Conservation (phyloP, 2,329 filamentous ascomycete species). For the Colletotrichum sp. region DNA sequence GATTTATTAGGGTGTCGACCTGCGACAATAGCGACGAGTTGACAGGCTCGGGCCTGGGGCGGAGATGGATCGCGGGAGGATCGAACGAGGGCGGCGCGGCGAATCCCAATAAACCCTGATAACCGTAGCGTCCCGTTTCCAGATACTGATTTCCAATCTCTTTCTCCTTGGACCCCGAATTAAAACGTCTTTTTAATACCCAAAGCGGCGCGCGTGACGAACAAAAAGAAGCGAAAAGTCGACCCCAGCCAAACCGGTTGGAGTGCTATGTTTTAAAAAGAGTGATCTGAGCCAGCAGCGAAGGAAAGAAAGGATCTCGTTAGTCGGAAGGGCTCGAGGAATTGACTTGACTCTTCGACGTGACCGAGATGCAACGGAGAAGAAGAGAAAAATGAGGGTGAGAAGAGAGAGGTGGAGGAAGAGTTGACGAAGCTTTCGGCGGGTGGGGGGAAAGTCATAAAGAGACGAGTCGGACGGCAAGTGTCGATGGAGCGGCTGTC, state of each 20-base stretch:
- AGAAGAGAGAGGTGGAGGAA: constrained; percentile 26
- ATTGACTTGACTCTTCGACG: constrained; percentile 48
- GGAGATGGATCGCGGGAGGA: background rate
- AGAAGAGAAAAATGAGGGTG: constrained; percentile 36
- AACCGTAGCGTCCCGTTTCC: background rate
- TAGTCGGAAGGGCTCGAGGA: constrained; percentile 37
- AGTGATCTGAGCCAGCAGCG: constrained; percentile 67
- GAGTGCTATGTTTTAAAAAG: constrained; percentile 29
- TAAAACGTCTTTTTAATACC: constrained; percentile 17
- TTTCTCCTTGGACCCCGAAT: constrained; percentile 11
- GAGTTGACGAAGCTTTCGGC: constrained; percentile 24
- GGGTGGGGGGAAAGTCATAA: constrained; percentile 44
- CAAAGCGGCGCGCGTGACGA: constrained; percentile 21
- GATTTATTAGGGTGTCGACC: constrained; percentile 52
- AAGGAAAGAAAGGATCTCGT: constrained; percentile 43
- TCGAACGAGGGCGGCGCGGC: background rate
- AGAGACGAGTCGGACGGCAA: constrained; percentile 27
- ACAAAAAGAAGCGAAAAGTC: constrained; percentile 32
- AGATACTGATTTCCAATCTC: background rate
- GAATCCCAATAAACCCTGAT: constrained; percentile 3
- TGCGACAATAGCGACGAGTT: constrained; percentile 50
- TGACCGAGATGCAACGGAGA: constrained; percentile 41
- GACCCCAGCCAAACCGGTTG: constrained; percentile 23
- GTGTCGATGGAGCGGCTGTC: background rate
- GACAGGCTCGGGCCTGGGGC: constrained; percentile 22